phyloP scores from a whole-genome alignment of 768 basidiomycete genomes.

The Rickenella mellea region DNA sequence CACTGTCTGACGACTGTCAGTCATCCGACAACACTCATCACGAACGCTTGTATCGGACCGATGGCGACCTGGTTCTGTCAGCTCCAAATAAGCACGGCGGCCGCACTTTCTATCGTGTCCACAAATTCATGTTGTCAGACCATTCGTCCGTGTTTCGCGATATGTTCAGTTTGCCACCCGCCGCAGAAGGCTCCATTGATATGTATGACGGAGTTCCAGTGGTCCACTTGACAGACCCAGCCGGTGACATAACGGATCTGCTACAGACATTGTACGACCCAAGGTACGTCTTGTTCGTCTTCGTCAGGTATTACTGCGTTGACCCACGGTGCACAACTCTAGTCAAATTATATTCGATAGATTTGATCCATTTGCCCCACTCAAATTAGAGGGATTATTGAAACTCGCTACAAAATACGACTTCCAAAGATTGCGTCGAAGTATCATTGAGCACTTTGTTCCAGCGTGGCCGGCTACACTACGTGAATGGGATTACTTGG shows the following conservation, averaged over 20 bases:
- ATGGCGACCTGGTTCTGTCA: no score
- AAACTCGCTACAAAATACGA: constrained; percentile 28
- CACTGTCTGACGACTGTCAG: no score
- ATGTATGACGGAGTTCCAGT: constrained; percentile 10
- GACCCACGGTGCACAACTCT: no score
- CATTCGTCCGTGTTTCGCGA: constrained; percentile 9
- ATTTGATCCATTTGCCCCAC: no score
- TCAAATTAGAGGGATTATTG: no score
- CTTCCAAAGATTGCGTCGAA: constrained; percentile 20
- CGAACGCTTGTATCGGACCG: no score
- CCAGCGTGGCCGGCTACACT: constrained; percentile 24
- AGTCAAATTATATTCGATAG: no score
- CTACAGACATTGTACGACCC: not conserved
- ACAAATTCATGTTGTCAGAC: constrained; percentile 9
- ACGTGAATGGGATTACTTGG: constrained; percentile 12
- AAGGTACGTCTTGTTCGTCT: not conserved
- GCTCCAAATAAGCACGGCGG: no score
- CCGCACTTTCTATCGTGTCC: constrained; percentile 11
- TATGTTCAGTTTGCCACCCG: constrained; percentile 10
- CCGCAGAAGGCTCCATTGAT: constrained; percentile 2
- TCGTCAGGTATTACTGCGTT: not conserved
- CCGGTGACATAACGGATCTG: constrained; percentile 4
- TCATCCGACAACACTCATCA: no score
- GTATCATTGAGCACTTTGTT: constrained; percentile 21
- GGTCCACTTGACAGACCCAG: constrained; percentile 9